Evolutionary conservation across 116 monocot genomes (phyloP).

Genomic region (Dioscorea cayenensis): DNA sequence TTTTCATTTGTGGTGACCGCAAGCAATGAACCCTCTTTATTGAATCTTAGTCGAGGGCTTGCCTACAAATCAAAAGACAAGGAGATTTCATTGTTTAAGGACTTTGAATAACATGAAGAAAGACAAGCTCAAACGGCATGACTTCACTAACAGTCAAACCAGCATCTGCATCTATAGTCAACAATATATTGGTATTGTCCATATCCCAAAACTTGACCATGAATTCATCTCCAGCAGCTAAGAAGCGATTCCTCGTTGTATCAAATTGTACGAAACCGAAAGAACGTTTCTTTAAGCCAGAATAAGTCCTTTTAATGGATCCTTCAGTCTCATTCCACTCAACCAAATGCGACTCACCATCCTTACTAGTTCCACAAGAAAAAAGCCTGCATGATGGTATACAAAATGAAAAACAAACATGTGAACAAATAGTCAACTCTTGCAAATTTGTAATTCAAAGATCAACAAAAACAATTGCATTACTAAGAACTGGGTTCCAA

Average conservation of each 20-base stretch:
- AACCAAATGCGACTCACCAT: constrained; percentile 58
- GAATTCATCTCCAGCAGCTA: constrained; percentile 61
- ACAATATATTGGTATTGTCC: constrained; percentile 37
- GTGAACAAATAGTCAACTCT: neutral
- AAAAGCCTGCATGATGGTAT: constrained; percentile 25
- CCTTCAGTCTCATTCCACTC: constrained; percentile 86
- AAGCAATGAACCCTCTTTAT: constrained; percentile 35
- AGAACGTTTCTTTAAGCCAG: constrained; percentile 42
- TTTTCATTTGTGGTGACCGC: constrained; percentile 50
- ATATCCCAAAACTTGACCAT: constrained; percentile 60
- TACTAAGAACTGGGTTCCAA: too few species aligned
- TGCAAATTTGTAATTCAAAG: neutral
- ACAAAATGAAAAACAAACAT: neutral
- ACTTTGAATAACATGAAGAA: neutral
- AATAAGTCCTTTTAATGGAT: constrained; percentile 56
- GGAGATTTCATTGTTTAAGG: too few species aligned
- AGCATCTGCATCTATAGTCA: constrained; percentile 39
- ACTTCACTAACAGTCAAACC: constrained; percentile 29
- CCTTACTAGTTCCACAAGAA: too few species aligned
- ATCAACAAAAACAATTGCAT: neutral
- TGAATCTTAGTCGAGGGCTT: too few species aligned
- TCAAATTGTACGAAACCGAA: constrained; percentile 54
- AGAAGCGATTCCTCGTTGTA: constrained; percentile 41
- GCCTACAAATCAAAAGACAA: too few species aligned
- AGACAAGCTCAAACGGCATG: neutral